A percentile compares a stretch with the other conserved stretches of the same genome.
phyloP scores from a whole-genome alignment of 768 basidiomycete species.

The Russula dissimulans region DNA sequence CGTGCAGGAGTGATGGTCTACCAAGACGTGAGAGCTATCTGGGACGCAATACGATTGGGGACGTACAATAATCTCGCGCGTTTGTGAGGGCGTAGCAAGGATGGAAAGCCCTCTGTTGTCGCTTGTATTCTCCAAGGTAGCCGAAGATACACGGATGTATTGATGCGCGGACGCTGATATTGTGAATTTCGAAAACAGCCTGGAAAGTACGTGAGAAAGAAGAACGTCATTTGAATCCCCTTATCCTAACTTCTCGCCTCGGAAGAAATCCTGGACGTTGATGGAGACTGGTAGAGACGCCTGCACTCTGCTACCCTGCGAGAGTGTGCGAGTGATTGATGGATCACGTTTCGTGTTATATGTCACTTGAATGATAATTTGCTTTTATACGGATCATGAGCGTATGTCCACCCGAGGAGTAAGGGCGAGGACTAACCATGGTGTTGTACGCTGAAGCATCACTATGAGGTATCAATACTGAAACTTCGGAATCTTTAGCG shows the following conservation, averaged over 20 bases:
- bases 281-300: conserved; percentile 79
- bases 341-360: conserved; percentile 56
- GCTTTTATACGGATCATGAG: conserved; percentile 33
- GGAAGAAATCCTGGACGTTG: conserved; percentile 95
- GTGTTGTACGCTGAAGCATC: conserved; percentile 52
- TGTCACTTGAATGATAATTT: conserved; percentile 57
- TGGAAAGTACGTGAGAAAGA: conserved; percentile 25
- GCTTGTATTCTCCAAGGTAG: conserved; percentile 40
- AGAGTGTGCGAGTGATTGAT: conserved; percentile 42
- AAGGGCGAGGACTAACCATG: conserved; percentile 40
- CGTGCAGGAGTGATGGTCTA: conserved; percentile 72
- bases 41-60: neutral
- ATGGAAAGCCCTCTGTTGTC: conserved; percentile 45
- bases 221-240: neutral
- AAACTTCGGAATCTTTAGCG: conserved; percentile 36
- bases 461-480: conserved; percentile 55
- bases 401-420: neutral
- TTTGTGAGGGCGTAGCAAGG: conserved; percentile 36
- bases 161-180: conserved; percentile 75
- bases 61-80: conserved; percentile 43
- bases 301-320: conserved; percentile 45
- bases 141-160: conserved; percentile 64
- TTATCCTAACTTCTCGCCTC: conserved; percentile 57
- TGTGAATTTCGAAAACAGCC: conserved; percentile 86
- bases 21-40: conserved; percentile 4